A percentile compares a stretch with the other conserved stretches of the same genome.
Conservation (phyloP, 306 rosid genomes). For the Cicer bijugum region DNA sequence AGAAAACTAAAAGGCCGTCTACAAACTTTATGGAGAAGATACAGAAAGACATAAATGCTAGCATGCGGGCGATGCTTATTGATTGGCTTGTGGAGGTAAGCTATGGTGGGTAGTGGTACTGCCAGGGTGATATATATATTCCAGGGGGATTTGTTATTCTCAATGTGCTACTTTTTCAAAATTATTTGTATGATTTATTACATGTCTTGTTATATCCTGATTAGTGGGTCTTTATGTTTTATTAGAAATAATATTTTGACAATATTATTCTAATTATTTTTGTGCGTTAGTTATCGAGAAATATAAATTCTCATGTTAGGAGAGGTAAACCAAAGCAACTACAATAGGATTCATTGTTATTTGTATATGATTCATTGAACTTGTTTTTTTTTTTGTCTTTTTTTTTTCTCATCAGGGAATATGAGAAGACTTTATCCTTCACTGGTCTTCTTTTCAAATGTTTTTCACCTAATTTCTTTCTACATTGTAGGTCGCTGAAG, state of each 20-base stretch:
- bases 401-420: slow-evolving; percentile 1
- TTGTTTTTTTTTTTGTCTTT: neutral
- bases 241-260: slow-evolving; percentile 16
- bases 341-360: neutral
- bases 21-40: slow-evolving; percentile 72
- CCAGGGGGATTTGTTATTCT: slow-evolving; percentile 32
- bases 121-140: slow-evolving; percentile 28
- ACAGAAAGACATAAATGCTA: slow-evolving; percentile 78
- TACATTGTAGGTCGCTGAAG: slow-evolving; percentile 75
- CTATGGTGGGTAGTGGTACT: slow-evolving; percentile 44
- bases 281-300: neutral
- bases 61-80: slow-evolving; percentile 77
- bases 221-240: slow-evolving; percentile 5
- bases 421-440: neutral
- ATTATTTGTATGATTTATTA: neutral
- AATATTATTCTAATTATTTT: slow-evolving; percentile 11
- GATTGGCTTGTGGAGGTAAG: slow-evolving; percentile 94
- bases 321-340: neutral
- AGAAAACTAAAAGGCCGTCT: slow-evolving; percentile 79
- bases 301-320: neutral
- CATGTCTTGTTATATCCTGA: slow-evolving; percentile 11
- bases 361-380: neutral
- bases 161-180: neutral
- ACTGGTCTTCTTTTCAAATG: slow-evolving; percentile 11
- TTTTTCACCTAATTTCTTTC: slow-evolving; percentile 13